phyloP scores from a whole-genome alignment of 495 filamentous ascomycete genomes.

The Neurospora tetrasperma region DNA sequence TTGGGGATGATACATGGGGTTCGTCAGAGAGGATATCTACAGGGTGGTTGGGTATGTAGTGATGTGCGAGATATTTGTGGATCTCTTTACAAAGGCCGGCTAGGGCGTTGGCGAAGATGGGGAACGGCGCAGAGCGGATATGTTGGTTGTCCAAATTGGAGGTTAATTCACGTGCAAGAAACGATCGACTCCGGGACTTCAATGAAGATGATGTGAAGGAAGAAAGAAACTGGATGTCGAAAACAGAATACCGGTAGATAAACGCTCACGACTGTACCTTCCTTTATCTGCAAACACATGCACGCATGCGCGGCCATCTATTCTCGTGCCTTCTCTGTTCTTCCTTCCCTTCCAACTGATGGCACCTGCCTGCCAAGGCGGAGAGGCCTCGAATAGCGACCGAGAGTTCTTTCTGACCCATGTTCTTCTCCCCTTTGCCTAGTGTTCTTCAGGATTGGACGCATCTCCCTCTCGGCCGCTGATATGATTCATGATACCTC shows the following conservation, averaged over 20 bases:
- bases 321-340: neutral
- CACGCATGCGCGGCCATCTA: neutral
- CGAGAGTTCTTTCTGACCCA: neutral
- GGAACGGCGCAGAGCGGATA: neutral
- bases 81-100: neutral
- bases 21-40: neutral
- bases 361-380: neutral
- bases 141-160: neutral
- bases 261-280: neutral
- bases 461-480: neutral
- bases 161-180: neutral
- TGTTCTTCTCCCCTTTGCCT: neutral
- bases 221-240: neutral
- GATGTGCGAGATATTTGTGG: neutral
- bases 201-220: neutral
- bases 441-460: neutral
- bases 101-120: neutral
- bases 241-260: neutral
- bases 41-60: neutral
- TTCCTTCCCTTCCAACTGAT: neutral
- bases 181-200: neutral
- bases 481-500: neutral
- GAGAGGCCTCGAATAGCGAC: neutral
- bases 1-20: neutral
- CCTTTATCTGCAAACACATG: neutral